Conservation (phyloP, 305 asterid genomes). For the Salvia sclarea region DNA sequence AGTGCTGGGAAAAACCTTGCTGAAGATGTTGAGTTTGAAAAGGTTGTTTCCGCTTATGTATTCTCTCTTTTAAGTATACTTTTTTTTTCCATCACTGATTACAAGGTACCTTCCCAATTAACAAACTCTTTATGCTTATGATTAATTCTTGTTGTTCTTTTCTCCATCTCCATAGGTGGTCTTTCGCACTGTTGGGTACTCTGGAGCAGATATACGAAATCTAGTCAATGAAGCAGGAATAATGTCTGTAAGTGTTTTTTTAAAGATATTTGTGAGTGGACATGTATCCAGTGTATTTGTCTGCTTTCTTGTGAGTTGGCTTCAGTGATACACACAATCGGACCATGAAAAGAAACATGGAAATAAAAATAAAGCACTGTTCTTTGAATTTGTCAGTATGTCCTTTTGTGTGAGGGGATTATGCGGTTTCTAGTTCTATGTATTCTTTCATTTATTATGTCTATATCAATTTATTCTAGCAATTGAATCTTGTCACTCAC, state of each 20-base stretch:
- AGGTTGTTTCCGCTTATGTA: slow-evolving; percentile 48
- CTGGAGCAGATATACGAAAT: slow-evolving; percentile 97
- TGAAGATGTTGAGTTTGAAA: slow-evolving; percentile 80
- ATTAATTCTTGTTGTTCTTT: slow-evolving; percentile 23
- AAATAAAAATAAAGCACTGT: background rate
- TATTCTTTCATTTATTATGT: background rate
- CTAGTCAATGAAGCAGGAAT: slow-evolving; percentile 97
- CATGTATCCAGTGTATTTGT: slow-evolving; percentile 20
- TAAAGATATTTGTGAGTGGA: slow-evolving; percentile 5
- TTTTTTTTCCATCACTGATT: slow-evolving; percentile 18
- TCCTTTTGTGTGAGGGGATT: too few relatives aligned
- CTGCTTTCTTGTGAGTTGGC: slow-evolving; percentile 20
- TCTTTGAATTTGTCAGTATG: slow-evolving; percentile 16
- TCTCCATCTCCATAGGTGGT: slow-evolving; percentile 70
- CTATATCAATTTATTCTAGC: slow-evolving; percentile 14
- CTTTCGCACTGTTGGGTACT: slow-evolving; percentile 97
- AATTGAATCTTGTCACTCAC: slow-evolving; percentile 15
- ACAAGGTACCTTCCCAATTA: slow-evolving; percentile 16
- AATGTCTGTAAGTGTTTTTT: slow-evolving; percentile 80
- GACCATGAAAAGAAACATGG: slow-evolving; percentile 8
- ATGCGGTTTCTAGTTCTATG: background rate
- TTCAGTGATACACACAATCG: slow-evolving; percentile 3
- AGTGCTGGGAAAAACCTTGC: slow-evolving; percentile 90
- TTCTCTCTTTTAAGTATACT: slow-evolving; percentile 18
- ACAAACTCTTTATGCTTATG: slow-evolving; percentile 19